Evolutionary conservation across 1,139 yeast species (phyloP), one percentile per base, ranked within the genome.

Genomic region (Yamadazyma oceani): DNA sequence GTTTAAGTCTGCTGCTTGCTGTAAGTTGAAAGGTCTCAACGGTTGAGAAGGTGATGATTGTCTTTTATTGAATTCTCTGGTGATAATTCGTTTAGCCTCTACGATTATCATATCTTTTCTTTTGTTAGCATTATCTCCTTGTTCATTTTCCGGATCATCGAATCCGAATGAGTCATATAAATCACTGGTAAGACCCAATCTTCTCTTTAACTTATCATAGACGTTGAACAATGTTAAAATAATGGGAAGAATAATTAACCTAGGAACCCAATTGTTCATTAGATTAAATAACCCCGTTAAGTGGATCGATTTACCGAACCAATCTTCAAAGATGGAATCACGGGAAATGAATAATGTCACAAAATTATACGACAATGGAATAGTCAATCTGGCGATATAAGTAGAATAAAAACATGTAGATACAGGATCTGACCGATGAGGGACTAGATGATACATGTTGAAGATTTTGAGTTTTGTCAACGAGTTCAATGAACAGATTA

Each of bases 281-380:
- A 80, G 71, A 42, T 79, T 79, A 48, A 92, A 90, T 26, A 86
- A 66, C 4, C 89, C 85, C 3, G 90, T 82, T 42, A 86, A 63
- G 50, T 85, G 85, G 53, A 87, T 82, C 15, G 86, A 82, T 46
- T 76, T 72, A 14, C 95, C 95, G 44, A 84, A 73, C 69, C 90
- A 85, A 36, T 61, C 57, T 49, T 77, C 80, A 52, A 78, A 78
- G 8, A 64, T 50, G 40, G 78, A 72, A 12, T 55, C 53, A 12
- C 78, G 55, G 17, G 76, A 67, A 10, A 79, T 69, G 43, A 84
- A 71, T 36, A 87, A 64, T 26, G 86, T 85, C 40, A 86, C 60
- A 55, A 85, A 87, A 58, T 87, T 87, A 62, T 85, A 87, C 25
- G 87, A 79, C 46, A 87, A 67, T 3, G 96, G 96, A 11, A 87